Percentiles rank a stretch among this genome's conserved stretches.
Conservation (phyloP, 768 basidiomycete genomes). For the Lyophyllum decastes region DNA sequence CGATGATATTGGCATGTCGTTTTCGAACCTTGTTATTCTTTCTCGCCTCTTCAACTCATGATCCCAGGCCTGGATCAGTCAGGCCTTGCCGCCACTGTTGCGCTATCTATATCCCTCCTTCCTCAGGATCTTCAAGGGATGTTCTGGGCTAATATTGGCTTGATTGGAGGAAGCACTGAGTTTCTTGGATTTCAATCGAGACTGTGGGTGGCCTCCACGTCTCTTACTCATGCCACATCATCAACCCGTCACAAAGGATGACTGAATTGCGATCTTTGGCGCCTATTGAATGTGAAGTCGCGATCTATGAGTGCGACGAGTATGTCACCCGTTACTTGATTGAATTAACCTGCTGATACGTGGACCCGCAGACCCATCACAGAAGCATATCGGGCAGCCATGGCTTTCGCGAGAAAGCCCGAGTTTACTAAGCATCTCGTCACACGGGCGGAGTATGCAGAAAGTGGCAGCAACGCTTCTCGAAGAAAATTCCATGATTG, state of each 20-base stretch:
- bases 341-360: slow-evolving; percentile 7
- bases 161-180: slow-evolving; percentile 82
- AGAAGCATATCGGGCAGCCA: slow-evolving; percentile 64
- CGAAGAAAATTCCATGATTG: slow-evolving; percentile 74
- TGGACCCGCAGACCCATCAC: slow-evolving; percentile 54
- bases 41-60: slow-evolving; percentile 21
- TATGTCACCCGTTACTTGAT: slow-evolving; percentile 40
- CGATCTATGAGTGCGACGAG: slow-evolving; percentile 73
- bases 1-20: slow-evolving; percentile 76
- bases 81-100: slow-evolving; percentile 77
- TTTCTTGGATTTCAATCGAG: slow-evolving; percentile 74
- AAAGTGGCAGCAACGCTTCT: slow-evolving; percentile 75
- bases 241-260: slow-evolving; percentile 46
- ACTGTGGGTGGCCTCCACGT: slow-evolving; percentile 55
- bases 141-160: slow-evolving; percentile 94
- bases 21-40: slow-evolving; percentile 10
- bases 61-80: slow-evolving; percentile 72
- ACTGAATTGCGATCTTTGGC: slow-evolving; percentile 78
- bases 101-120: slow-evolving; percentile 71
- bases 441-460: slow-evolving; percentile 82
- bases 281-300: slow-evolving; percentile 78
- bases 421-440: slow-evolving; percentile 56
- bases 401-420: slow-evolving; percentile 54
- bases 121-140: slow-evolving; percentile 84
- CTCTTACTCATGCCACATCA: slow-evolving; percentile 7